These are phyloP conservation scores for Alternaria arbusti DNA, from an alignment of 2,329 filamentous ascomycete species.

Conservation along the genomic window DNA sequence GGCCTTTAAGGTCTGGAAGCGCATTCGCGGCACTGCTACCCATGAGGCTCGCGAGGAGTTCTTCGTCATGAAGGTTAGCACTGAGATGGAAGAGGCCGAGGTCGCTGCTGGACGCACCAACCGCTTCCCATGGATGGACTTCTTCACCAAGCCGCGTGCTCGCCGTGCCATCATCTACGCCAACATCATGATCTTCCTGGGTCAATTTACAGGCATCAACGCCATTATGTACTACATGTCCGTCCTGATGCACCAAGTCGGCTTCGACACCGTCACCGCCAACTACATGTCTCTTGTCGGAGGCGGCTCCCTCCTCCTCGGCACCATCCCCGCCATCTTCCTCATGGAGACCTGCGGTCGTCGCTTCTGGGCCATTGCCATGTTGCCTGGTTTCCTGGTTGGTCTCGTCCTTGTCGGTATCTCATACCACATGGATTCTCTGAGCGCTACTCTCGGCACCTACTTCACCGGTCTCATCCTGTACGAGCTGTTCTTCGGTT, in stretches of 20 bases:
- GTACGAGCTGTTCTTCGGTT: slow-evolving; percentile 47
- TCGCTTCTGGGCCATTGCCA: slow-evolving; percentile 75
- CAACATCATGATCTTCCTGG: slow-evolving; percentile 77
- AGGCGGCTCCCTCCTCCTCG: slow-evolving; percentile 69
- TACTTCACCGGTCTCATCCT: slow-evolving; percentile 70
- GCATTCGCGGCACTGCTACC: slow-evolving; percentile 67
- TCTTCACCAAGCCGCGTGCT: slow-evolving; percentile 71
- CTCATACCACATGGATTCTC: slow-evolving; percentile 63
- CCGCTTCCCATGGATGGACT: slow-evolving; percentile 73
- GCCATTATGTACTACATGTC: slow-evolving; percentile 76
- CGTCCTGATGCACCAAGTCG: slow-evolving; percentile 70
- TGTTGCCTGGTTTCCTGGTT: slow-evolving; percentile 75
- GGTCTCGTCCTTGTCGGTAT: slow-evolving; percentile 71
- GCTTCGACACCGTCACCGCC: slow-evolving; percentile 66
- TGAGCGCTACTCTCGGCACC: slow-evolving; percentile 59
- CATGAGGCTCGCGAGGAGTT: slow-evolving; percentile 71
- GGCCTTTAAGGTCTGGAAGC: slow-evolving; percentile 74
- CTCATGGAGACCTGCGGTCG: slow-evolving; percentile 76
- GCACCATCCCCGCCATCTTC: slow-evolving; percentile 71
- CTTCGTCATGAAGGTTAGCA: slow-evolving; percentile 71
- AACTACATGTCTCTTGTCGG: slow-evolving; percentile 77
- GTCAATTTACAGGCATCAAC: slow-evolving; percentile 74
- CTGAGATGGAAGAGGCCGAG: slow-evolving; percentile 62
- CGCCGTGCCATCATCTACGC: slow-evolving; percentile 65
- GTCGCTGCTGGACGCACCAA: slow-evolving; percentile 59